phyloP scores from a whole-genome alignment of 2,329 filamentous ascomycete genomes.

The Ascocoryne sarcoides region DNA sequence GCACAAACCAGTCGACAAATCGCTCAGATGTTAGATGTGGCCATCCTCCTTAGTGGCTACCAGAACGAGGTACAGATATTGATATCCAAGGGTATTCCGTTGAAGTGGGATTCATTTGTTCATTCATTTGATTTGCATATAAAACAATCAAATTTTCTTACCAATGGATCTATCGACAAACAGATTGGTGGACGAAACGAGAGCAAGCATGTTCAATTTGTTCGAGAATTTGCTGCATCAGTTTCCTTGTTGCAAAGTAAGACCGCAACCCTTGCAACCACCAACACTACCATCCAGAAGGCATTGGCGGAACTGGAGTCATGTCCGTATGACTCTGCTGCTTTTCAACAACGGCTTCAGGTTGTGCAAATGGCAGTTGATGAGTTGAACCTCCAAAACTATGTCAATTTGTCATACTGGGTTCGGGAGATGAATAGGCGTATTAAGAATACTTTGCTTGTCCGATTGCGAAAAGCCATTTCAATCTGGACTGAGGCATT shows the following conservation, averaged over 20 bases:
- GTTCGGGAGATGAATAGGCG: slow-evolving; percentile 78
- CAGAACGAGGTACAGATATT: slow-evolving; percentile 81
- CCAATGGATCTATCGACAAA: slow-evolving; percentile 51
- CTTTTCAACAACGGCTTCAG: slow-evolving; percentile 74
- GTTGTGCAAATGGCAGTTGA: slow-evolving; percentile 88
- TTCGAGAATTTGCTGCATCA: slow-evolving; percentile 82
- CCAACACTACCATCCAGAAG: slow-evolving; percentile 74
- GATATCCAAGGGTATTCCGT: slow-evolving; percentile 75
- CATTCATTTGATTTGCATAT: slow-evolving; percentile 91
- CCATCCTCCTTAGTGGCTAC: slow-evolving; percentile 81
- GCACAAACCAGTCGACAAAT: slow-evolving; percentile 83
- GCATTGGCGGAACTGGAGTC: slow-evolving; percentile 74
- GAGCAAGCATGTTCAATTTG: slow-evolving; percentile 93
- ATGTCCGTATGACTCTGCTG: slow-evolving; percentile 72
- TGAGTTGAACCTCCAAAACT: slow-evolving; percentile 92
- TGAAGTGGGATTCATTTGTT: slow-evolving; percentile 97
- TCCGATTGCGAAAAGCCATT: slow-evolving; percentile 78
- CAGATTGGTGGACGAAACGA: slow-evolving; percentile 54
- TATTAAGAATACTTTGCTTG: slow-evolving; percentile 70
- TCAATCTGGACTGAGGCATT: slow-evolving; percentile 83
- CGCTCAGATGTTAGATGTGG: slow-evolving; percentile 74
- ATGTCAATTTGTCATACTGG: slow-evolving; percentile 87
- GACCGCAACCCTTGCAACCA: slow-evolving; percentile 66
- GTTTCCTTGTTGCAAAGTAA: slow-evolving; percentile 86
- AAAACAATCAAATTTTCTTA: slow-evolving; percentile 48